Conservation (phyloP, 805 yeast species). For the Yamadazyma olivae region DNA sequence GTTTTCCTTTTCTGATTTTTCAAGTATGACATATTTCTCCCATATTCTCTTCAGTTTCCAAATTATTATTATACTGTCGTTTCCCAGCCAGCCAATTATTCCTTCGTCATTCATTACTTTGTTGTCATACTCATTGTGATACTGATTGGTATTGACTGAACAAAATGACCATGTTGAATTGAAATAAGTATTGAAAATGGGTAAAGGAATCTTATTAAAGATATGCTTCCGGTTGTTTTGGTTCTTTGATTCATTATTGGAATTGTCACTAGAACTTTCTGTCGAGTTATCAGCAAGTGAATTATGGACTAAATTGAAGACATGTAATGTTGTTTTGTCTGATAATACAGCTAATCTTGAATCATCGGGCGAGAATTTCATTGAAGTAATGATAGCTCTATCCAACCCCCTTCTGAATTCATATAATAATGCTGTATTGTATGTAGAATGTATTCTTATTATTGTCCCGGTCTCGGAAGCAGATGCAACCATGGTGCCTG, state of each 20-base stretch:
- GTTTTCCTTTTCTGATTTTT: constrained; percentile 23
- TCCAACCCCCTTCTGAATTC: constrained; percentile 92
- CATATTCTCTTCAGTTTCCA: constrained; percentile 76
- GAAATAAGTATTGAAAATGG: constrained; percentile 62
- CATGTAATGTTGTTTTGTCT: constrained; percentile 86
- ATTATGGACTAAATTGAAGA: constrained; percentile 52
- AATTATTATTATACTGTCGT: constrained; percentile 66
- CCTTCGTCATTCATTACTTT: constrained; percentile 26
- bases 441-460: constrained; percentile 68
- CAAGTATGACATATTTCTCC: constrained; percentile 81
- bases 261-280: constrained; percentile 8
- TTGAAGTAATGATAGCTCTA: constrained; percentile 73
- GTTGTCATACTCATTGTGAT: constrained; percentile 22
- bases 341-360: constrained; percentile 78
- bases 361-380: constrained; percentile 80
- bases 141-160: constrained; percentile 54
- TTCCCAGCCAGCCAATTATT: constrained; percentile 69
- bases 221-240: constrained; percentile 60
- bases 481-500: constrained; percentile 71
- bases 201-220: constrained; percentile 55
- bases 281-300: constrained; percentile 6
- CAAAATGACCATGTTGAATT: constrained; percentile 87
- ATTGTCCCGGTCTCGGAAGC: constrained; percentile 84
- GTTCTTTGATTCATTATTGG: constrained; percentile 2
- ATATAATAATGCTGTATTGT: constrained; percentile 63